Percentiles rank a stretch among this genome's conserved stretches.
phyloP scores from a whole-genome alignment of 2,329 filamentous ascomycete genomes.

The Fusarium penzigii region DNA sequence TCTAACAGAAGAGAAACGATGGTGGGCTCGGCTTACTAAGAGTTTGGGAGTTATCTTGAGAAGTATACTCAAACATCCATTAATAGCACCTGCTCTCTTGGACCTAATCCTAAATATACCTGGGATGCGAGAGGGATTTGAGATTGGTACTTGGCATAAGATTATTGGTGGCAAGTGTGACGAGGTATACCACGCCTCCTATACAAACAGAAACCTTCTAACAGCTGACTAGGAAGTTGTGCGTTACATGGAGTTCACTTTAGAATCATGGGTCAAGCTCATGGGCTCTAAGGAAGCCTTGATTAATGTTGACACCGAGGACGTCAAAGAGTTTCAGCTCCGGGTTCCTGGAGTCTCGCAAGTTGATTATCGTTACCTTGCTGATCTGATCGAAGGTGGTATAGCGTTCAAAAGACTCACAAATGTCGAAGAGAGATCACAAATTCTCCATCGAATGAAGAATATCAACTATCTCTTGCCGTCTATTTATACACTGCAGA shows the following conservation, averaged over 20 bases:
- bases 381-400: not conserved
- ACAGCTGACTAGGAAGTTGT: conserved; percentile 8
- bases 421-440: not conserved
- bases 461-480: conserved; percentile 5
- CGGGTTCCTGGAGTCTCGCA: conserved; percentile 1
- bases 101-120: no score
- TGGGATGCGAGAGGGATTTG: no score
- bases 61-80: no score
- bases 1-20: no score
- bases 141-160: no score
- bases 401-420: conserved; percentile 2
- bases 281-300: conserved; percentile 5
- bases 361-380: not conserved
- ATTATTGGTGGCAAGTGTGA: no score
- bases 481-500: conserved; percentile 4
- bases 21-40: no score
- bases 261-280: not conserved
- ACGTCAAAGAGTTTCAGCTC: not conserved
- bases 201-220: no score
- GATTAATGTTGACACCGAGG: not conserved
- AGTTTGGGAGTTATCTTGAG: no score
- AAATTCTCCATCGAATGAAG: not conserved
- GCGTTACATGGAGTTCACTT: conserved; percentile 3
- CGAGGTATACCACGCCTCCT: no score
- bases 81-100: no score